Evolutionary conservation across 2,329 filamentous ascomycete genomes (phyloP).

Genomic region (Diaporthe velutina): DNA sequence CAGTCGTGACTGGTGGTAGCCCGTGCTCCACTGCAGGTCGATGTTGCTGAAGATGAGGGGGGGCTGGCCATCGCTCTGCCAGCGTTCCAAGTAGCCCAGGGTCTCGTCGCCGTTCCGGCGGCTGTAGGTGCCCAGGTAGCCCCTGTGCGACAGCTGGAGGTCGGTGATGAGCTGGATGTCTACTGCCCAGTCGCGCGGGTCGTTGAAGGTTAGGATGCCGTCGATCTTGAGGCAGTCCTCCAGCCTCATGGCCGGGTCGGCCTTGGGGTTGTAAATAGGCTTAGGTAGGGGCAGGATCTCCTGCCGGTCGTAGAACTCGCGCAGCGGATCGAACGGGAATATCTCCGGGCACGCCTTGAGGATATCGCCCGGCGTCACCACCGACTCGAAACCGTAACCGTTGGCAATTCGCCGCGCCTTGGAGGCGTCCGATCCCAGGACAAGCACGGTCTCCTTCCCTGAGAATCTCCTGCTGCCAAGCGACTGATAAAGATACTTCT

Average conservation of each 20-base stretch:
- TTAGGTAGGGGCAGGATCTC: slow-evolving; percentile 70
- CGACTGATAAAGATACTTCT: slow-evolving; percentile 2
- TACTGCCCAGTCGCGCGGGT: slow-evolving; percentile 95
- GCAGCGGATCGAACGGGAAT: slow-evolving; percentile 84
- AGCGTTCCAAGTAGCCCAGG: slow-evolving; percentile 78
- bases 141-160: slow-evolving; percentile 81
- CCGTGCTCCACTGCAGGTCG: slow-evolving; percentile 90
- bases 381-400: slow-evolving; percentile 82
- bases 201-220: slow-evolving; percentile 94
- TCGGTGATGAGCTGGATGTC: slow-evolving; percentile 89
- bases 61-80: slow-evolving; percentile 85
- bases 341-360: slow-evolving; percentile 79
- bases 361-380: slow-evolving; percentile 89
- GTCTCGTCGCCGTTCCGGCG: slow-evolving; percentile 74
- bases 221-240: slow-evolving; percentile 78
- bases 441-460: slow-evolving; percentile 75
- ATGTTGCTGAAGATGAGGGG: slow-evolving; percentile 89
- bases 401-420: slow-evolving; percentile 81
- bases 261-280: slow-evolving; percentile 43
- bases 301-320: slow-evolving; percentile 70
- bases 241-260: slow-evolving; percentile 41
- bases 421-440: slow-evolving; percentile 77
- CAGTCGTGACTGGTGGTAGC: slow-evolving; percentile 86
- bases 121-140: slow-evolving; percentile 85
- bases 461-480: slow-evolving; percentile 53